phyloP scores from a whole-genome alignment of 495 filamentous ascomycete species.

The Penicillium subrubescens region DNA sequence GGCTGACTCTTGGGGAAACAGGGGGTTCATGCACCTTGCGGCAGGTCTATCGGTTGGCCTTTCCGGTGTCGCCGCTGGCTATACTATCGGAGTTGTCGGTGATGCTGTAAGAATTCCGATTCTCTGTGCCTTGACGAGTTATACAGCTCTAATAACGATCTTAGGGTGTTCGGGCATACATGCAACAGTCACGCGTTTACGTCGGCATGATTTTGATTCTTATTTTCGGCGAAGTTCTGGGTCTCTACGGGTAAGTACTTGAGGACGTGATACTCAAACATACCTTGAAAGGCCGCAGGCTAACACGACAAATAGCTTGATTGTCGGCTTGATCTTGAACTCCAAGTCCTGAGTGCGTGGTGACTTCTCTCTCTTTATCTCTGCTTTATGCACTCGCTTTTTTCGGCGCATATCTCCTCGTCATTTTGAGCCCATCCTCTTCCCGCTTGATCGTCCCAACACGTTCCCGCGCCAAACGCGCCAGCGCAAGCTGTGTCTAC shows the following conservation, averaged over 20 bases:
- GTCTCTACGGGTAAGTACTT: constrained; percentile 84
- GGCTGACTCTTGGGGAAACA: constrained; percentile 34
- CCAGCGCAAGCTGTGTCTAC: not conserved
- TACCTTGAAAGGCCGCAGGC: constrained; percentile 1
- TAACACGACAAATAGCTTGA: constrained; percentile 47
- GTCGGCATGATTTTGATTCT: constrained; percentile 98
- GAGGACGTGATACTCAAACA: not conserved
- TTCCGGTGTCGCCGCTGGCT: constrained; percentile 92
- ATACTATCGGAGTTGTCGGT: constrained; percentile 93
- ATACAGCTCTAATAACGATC: constrained; percentile 26
- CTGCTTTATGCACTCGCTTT: constrained; percentile 8
- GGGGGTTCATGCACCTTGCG: constrained; percentile 89
- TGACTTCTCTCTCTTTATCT: constrained; percentile 1
- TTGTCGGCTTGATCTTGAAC: constrained; percentile 60
- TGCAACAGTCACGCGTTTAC: constrained; percentile 93
- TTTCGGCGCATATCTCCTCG: constrained; percentile 7
- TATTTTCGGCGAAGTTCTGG: constrained; percentile 97
- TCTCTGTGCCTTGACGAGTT: not conserved
- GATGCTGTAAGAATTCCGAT: constrained; percentile 63
- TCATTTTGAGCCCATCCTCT: not conserved
- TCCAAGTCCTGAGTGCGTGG: constrained; percentile 40
- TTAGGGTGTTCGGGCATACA: constrained; percentile 86
- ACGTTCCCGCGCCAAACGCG: not conserved
- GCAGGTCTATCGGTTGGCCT: constrained; percentile 91
- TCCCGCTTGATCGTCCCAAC: constrained; percentile 1